Percentiles rank a stretch among this genome's conserved stretches.
phyloP scores from a whole-genome alignment of 345 rosid species.

The Moricandia arvensis region DNA sequence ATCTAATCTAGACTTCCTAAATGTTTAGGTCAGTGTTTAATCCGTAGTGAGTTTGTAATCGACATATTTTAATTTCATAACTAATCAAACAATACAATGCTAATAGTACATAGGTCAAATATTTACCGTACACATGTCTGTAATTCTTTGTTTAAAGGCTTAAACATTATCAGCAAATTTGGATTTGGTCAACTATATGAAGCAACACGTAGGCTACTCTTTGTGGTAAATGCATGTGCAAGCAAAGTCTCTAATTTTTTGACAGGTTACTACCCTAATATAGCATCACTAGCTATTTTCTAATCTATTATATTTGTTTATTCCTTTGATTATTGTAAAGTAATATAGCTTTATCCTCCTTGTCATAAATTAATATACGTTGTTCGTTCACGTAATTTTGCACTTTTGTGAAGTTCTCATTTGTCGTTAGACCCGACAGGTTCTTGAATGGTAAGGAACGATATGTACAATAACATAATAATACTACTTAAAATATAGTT shows the following conservation, averaged over 20 bases:
- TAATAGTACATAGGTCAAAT: not conserved
- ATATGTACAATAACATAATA: conserved; percentile 9
- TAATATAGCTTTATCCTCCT: conserved; percentile 1
- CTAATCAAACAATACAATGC: not conserved
- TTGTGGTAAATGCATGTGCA: conserved; percentile 31
- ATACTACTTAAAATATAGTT: not conserved
- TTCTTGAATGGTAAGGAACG: conserved; percentile 13
- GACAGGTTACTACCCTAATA: conserved; percentile 36
- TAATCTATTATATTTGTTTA: not conserved
- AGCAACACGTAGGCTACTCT: conserved; percentile 30
- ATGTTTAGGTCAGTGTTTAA: not conserved
- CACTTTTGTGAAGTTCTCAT: conserved; percentile 23
- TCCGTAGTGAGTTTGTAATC: not conserved
- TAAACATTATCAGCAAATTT: conserved; percentile 2
- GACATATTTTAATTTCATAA: not conserved
- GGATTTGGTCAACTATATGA: conserved; percentile 25
- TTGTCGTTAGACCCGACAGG: conserved; percentile 20
- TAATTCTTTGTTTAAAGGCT: not conserved
- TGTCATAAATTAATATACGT: not conserved
- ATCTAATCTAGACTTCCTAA: not conserved
- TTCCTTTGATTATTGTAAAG: conserved; percentile 1
- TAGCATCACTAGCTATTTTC: conserved; percentile 27
- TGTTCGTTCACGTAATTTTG: conserved; percentile 9
- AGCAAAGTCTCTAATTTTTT: conserved; percentile 17
- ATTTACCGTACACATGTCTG: not conserved